These are phyloP conservation scores for Penicillium pancosmium DNA, from an alignment of 495 filamentous ascomycete genomes.

Conservation along the genomic window DNA sequence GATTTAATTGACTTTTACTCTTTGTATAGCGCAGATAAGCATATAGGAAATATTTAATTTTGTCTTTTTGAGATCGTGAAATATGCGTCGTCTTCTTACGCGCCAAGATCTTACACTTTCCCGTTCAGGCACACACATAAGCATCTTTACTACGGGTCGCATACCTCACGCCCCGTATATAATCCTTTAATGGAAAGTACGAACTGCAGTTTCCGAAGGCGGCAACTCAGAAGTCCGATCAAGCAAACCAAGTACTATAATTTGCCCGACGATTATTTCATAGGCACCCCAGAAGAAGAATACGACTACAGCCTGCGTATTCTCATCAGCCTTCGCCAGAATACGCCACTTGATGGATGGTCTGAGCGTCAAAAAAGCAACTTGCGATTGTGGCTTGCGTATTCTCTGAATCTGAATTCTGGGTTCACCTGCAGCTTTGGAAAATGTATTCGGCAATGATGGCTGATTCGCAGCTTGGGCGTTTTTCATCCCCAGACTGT, in stretches of 20 bases:
- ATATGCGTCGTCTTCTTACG: not conserved
- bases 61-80: not conserved
- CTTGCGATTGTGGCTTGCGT: not conserved
- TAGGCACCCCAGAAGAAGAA: not conserved
- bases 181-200: not conserved
- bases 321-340: not conserved
- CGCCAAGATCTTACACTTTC: slow-evolving; percentile 3
- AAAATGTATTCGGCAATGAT: no score
- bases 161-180: not conserved
- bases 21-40: no score
- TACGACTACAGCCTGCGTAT: not conserved
- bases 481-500: no score
- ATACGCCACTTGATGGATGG: not conserved
- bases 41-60: not conserved
- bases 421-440: not conserved
- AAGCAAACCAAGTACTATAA: no score
- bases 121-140: not conserved
- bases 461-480: no score
- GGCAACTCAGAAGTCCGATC: not conserved
- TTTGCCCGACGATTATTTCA: no score
- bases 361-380: not conserved
- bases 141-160: not conserved
- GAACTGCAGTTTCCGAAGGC: not conserved
- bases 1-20: no score
- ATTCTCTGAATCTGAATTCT: not conserved